These are phyloP conservation scores for Cicer judaicum DNA, from an alignment of 306 rosid species.

Conservation along the genomic window DNA sequence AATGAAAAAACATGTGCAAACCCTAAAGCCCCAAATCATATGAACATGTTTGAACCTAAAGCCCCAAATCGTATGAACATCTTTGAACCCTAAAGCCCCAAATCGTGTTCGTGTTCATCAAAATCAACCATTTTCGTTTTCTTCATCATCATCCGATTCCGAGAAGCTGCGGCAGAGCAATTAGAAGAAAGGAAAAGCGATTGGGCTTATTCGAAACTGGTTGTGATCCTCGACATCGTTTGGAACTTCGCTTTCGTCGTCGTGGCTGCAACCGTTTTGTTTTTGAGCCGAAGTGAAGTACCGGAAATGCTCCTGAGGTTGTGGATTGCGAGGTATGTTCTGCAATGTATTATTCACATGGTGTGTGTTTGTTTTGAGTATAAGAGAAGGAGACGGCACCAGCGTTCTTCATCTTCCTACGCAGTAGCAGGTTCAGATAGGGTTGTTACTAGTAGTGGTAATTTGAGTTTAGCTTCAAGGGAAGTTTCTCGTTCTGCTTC, in stretches of 20 bases:
- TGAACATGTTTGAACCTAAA: too few species aligned
- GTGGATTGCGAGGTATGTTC: conserved; percentile 80
- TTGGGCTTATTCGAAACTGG: conserved; percentile 97
- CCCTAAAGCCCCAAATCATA: too few species aligned
- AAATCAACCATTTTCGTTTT: too few species aligned
- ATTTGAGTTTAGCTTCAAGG: conserved; percentile 56
- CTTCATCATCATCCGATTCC: too few species aligned
- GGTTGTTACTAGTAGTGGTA: conserved; percentile 48
- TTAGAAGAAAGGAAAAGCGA: conserved; percentile 95
- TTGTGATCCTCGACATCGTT: conserved; percentile 79
- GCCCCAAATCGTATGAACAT: too few species aligned
- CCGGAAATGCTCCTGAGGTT: conserved; percentile 81
- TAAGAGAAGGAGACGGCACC: conserved; percentile 59
- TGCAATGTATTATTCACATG: conserved; percentile 84
- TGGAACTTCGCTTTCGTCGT: conserved; percentile 87
- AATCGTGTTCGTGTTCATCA: too few species aligned
- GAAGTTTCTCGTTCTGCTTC: too few species aligned
- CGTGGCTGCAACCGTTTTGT: conserved; percentile 62
- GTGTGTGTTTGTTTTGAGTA: conserved; percentile 80
- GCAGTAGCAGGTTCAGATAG: conserved; percentile 53
- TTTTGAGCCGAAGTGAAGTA: conserved; percentile 62
- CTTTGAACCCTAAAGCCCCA: too few species aligned
- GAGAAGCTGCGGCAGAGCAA: conserved; percentile 96
- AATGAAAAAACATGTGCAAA: too few species aligned
- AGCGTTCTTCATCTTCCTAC: conserved; percentile 34